Percentiles rank a stretch among this genome's conserved stretches.
Conservation (phyloP, 805 yeast genomes). For the Candida awuae region DNA sequence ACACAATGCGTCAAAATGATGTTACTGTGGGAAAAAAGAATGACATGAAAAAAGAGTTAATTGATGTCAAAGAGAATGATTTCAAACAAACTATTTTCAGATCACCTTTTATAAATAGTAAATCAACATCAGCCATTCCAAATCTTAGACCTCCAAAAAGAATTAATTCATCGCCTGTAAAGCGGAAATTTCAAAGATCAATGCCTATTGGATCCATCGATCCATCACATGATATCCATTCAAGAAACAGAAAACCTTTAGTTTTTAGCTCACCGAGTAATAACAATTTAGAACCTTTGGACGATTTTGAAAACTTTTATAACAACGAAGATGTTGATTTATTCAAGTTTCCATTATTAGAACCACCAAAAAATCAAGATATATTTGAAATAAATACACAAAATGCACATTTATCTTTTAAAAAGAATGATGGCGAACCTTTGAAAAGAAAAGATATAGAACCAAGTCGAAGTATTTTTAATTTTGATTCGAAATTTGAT, state of each 20-base stretch:
- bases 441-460: not conserved
- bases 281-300: conserved; percentile 16
- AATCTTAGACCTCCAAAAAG: conserved; percentile 4
- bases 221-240: not conserved
- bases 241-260: conserved; percentile 2
- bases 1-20: too few species aligned
- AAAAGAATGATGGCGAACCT: not conserved
- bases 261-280: not conserved
- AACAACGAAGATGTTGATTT: conserved; percentile 1
- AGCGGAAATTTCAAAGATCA: not conserved
- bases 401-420: not conserved
- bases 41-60: not conserved
- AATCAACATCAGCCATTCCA: not conserved
- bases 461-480: conserved; percentile 6
- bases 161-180: conserved; percentile 6
- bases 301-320: conserved; percentile 25
- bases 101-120: conserved; percentile 3
- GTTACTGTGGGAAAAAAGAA: not conserved
- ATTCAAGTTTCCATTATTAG: conserved; percentile 1
- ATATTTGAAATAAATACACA: not conserved
- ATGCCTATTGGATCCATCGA: not conserved
- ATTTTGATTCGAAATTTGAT: conserved; percentile 4
- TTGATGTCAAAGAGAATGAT: too few species aligned
- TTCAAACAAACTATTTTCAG: not conserved
- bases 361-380: conserved; percentile 4